Evolutionary conservation across 176 grass and related monocot genomes (phyloP).

Genomic region (Avena eriantha): DNA sequence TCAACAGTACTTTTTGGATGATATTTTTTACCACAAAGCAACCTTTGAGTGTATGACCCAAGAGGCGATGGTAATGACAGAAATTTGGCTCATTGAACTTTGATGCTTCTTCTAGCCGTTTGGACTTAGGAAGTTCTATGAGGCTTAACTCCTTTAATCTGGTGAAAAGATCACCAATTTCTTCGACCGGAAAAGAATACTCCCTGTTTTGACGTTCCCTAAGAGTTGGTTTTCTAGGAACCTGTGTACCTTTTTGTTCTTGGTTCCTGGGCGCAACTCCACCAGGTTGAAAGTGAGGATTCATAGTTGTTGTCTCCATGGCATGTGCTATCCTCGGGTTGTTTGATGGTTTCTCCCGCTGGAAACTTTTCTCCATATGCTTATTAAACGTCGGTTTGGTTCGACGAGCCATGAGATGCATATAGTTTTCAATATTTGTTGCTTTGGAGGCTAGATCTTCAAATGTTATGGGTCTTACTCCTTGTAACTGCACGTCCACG

Average conservation of each 20-base stretch:
- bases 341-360: background rate
- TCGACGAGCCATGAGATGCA: background rate
- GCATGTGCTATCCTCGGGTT: background rate
- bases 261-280: background rate
- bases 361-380: background rate
- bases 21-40: no score
- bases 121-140: no score
- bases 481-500: background rate
- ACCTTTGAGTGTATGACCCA: no score
- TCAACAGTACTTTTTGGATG: no score
- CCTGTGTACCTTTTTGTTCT: rapidly evolving
- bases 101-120: no score
- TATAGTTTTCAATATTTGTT: background rate
- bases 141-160: no score
- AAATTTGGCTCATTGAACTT: no score
- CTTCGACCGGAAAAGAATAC: no score
- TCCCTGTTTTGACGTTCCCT: no score
- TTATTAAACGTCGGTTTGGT: background rate
- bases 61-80: no score
- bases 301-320: background rate
- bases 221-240: no score
- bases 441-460: background rate
- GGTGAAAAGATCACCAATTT: no score
- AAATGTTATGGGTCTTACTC: background rate
- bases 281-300: background rate